phyloP scores from a whole-genome alignment of 129 eudicot genomes.

The Arctium lappa region DNA sequence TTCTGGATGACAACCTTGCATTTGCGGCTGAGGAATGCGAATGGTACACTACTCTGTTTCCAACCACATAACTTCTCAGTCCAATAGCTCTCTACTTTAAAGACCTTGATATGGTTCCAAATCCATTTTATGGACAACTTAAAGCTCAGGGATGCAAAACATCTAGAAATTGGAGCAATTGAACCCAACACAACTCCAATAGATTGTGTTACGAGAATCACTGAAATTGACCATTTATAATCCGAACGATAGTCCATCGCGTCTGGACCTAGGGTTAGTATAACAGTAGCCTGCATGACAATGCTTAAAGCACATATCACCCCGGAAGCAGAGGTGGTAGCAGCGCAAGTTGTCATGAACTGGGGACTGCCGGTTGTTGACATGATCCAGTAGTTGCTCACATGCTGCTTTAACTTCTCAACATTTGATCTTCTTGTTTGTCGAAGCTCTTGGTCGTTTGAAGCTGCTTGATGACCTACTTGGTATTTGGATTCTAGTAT shows the following conservation, averaged over 20 bases:
- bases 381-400: slow-evolving; percentile 24
- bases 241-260: neutral
- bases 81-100: slow-evolving; percentile 28
- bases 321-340: neutral
- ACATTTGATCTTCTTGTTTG: neutral
- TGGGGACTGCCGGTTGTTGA: slow-evolving; percentile 13
- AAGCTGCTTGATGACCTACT: neutral
- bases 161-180: slow-evolving; percentile 13
- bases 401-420: slow-evolving; percentile 1
- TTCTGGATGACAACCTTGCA: slow-evolving; percentile 6
- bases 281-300: neutral
- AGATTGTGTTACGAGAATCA: neutral
- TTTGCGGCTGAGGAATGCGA: neutral
- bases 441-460: neutral
- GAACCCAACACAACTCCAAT: neutral
- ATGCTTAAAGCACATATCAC: neutral
- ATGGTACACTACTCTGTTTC: slow-evolving; percentile 14
- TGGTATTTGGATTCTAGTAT: slow-evolving; percentile 14
- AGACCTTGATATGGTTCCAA: neutral
- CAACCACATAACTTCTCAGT: slow-evolving; percentile 8
- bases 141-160: slow-evolving; percentile 6
- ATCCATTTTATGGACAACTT: neutral
- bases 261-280: neutral
- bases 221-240: neutral
- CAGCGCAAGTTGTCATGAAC: slow-evolving; percentile 11